phyloP scores from a whole-genome alignment of 805 yeast species.

The Lipomyces chichibuensis region DNA sequence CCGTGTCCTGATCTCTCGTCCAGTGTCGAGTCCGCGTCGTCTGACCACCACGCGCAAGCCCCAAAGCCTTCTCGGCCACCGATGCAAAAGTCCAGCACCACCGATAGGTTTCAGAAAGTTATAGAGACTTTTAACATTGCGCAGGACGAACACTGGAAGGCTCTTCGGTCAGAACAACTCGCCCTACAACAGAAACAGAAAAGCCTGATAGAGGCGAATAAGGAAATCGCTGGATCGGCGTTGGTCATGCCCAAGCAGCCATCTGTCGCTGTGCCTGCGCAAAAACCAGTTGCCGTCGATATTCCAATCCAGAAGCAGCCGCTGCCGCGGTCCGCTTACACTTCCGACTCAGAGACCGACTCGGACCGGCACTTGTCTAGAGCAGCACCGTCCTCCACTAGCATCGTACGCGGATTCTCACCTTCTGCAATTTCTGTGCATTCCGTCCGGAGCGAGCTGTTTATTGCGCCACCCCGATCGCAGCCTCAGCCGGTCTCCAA shows the following conservation, averaged over 20 bases:
- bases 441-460: constrained; percentile 33
- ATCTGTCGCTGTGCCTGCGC: background rate
- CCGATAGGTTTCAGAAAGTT: constrained; percentile 39
- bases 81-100: constrained; percentile 15
- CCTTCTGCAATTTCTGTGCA: constrained; percentile 46
- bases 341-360: constrained; percentile 4
- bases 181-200: background rate
- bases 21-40: constrained; percentile 17
- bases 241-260: constrained; percentile 6
- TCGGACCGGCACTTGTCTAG: constrained; percentile 5
- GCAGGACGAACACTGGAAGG: constrained; percentile 27
- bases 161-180: constrained; percentile 11
- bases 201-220: background rate
- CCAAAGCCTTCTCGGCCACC: background rate
- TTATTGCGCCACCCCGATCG: constrained; percentile 12
- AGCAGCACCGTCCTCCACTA: constrained; percentile 23
- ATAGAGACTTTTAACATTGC: constrained; percentile 36
- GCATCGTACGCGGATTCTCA: constrained; percentile 47
- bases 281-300: background rate
- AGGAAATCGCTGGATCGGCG: background rate
- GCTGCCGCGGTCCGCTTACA: background rate
- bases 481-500: constrained; percentile 6
- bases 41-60: constrained; percentile 1
- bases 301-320: background rate
- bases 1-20: constrained; percentile 20